A percentile compares a stretch with the other conserved stretches of the same genome.
Conservation (phyloP, 495 filamentous ascomycete genomes). For the Patellaria atrata region DNA sequence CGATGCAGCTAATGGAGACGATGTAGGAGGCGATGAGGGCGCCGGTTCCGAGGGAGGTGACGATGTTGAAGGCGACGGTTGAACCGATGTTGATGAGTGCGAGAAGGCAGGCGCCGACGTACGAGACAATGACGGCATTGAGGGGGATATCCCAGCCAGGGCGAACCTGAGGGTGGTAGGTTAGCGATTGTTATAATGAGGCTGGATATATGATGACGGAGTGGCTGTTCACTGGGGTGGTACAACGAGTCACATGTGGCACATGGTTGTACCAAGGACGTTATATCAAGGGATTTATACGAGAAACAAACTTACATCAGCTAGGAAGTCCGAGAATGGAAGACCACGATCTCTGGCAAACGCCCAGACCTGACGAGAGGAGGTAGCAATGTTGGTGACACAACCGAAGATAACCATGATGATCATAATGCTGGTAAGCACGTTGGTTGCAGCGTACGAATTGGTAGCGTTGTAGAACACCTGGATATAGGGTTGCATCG, state of each 20-base stretch:
- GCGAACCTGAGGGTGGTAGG: too few species aligned
- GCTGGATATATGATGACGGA: neutral
- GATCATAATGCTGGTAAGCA: constrained; percentile 37
- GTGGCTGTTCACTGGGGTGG: too few species aligned
- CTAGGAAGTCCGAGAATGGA: constrained; percentile 39
- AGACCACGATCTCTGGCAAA: constrained; percentile 44
- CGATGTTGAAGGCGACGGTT: constrained; percentile 38
- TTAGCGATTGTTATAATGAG: too few species aligned
- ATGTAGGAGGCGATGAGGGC: constrained; percentile 18
- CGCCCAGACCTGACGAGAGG: constrained; percentile 44
- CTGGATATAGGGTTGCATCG: constrained; percentile 40
- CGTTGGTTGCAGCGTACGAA: constrained; percentile 31
- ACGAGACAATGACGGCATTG: constrained; percentile 35
- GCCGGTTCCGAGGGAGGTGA: constrained; percentile 29
- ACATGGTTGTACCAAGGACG: too few species aligned
- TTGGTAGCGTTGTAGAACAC: constrained; percentile 38
- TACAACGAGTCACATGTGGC: too few species aligned
- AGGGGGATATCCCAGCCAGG: constrained; percentile 36
- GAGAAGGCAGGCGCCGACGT: constrained; percentile 37
- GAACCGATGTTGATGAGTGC: constrained; percentile 49
- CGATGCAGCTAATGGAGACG: constrained; percentile 14
- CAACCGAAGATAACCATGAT: constrained; percentile 35
- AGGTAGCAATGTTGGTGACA: constrained; percentile 40
- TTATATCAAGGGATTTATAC: too few species aligned
- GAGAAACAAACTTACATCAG: constrained; percentile 33